Conservation (phyloP, 257 asterid genomes). For the Perilla frutescens region DNA sequence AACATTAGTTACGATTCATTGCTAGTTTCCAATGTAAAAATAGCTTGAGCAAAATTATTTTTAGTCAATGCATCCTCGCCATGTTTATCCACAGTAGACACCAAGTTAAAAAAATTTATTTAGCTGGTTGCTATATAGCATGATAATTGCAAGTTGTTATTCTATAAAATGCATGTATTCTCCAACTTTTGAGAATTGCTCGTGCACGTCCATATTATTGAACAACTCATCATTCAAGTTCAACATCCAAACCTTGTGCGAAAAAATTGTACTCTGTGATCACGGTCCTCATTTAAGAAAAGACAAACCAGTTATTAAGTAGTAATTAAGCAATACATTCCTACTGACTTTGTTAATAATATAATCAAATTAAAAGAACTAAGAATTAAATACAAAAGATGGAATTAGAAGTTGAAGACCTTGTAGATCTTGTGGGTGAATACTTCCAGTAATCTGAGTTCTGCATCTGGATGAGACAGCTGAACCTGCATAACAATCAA, state of each 20-base stretch:
- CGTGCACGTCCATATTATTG: not conserved
- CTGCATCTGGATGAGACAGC: slow-evolving; percentile 65
- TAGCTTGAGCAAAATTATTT: too few species aligned
- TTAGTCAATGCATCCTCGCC: not conserved
- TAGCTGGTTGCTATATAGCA: not conserved
- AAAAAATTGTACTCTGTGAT: not conserved
- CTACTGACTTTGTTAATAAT: slow-evolving; percentile 9
- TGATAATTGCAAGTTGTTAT: not conserved
- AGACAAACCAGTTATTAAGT: slow-evolving; percentile 10
- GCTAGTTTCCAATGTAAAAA: too few species aligned
- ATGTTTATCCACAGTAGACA: not conserved
- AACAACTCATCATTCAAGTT: not conserved
- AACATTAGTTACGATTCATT: not conserved
- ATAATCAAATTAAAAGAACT: slow-evolving; percentile 13
- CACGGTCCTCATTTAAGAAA: not conserved
- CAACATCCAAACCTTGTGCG: not conserved
- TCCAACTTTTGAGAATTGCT: slow-evolving; percentile 5
- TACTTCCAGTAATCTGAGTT: slow-evolving; percentile 69
- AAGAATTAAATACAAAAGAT: slow-evolving; percentile 27
- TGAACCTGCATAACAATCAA: slow-evolving; percentile 49
- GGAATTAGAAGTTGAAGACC: slow-evolving; percentile 46
- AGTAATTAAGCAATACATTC: not conserved
- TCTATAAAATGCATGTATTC: slow-evolving; percentile 4
- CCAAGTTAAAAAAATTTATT: not conserved
- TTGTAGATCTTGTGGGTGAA: slow-evolving; percentile 66